Percentiles rank a stretch among this genome's conserved stretches.
Conservation (phyloP, 1,284 basidiomycete genomes). For the Ganoderma lingzhi region DNA sequence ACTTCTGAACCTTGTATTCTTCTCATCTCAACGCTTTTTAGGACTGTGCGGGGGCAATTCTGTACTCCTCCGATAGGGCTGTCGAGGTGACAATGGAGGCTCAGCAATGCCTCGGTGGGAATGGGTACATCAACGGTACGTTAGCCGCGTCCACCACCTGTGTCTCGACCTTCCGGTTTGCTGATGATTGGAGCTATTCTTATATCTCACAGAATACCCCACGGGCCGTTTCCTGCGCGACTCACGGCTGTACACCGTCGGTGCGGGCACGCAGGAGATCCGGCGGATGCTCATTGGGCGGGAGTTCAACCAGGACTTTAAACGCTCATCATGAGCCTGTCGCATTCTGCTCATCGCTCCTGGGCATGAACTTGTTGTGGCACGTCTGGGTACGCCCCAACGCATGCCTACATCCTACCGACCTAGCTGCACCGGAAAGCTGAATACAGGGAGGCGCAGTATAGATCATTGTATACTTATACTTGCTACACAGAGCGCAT, state of each 20-base stretch:
- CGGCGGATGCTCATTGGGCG: constrained; percentile 90
- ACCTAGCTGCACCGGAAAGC: background rate
- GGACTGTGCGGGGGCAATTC: constrained; percentile 93
- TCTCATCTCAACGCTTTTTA: constrained; percentile 40
- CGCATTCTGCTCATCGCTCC: background rate
- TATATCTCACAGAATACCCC: constrained; percentile 76
- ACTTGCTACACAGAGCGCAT: background rate
- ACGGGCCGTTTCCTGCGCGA: constrained; percentile 88
- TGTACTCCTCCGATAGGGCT: constrained; percentile 91
- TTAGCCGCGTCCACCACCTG: constrained; percentile 11
- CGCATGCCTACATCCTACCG: background rate
- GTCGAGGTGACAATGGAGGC: constrained; percentile 92
- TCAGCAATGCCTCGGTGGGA: constrained; percentile 92
- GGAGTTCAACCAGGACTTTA: constrained; percentile 84
- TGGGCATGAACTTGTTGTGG: background rate
- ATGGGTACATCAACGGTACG: constrained; percentile 91
- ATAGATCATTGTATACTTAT: background rate
- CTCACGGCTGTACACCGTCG: constrained; percentile 87
- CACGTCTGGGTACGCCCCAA: background rate
- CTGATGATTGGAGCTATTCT: background rate
- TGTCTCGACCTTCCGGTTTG: background rate
- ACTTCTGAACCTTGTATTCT: background rate
- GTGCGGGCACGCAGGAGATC: constrained; percentile 93
- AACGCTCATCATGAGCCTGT: constrained; percentile 29
- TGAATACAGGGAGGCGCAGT: background rate